phyloP scores from a whole-genome alignment of 2,329 filamentous ascomycete genomes.

The Aureobasidium sp. region DNA sequence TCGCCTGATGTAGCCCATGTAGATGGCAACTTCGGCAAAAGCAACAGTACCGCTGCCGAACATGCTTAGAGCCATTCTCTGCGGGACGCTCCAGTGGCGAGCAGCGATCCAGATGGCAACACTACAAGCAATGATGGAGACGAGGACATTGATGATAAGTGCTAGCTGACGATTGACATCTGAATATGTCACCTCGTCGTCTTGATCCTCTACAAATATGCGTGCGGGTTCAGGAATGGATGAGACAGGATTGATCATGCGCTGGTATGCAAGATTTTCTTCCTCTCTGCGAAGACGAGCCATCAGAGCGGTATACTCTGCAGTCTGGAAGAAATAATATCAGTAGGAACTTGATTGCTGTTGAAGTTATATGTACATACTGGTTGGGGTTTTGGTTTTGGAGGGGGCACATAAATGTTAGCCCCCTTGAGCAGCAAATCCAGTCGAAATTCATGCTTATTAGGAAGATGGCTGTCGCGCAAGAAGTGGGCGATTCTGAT shows the following conservation, averaged over 20 bases:
- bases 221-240: constrained; percentile 42
- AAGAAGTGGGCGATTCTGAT: constrained; percentile 48
- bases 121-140: constrained; percentile 75
- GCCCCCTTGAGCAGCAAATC: constrained; percentile 67
- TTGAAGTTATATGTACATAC: constrained; percentile 41
- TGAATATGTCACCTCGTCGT: constrained; percentile 60
- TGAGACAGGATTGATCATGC: constrained; percentile 63
- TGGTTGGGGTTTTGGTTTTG: constrained; percentile 67
- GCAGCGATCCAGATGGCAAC: constrained; percentile 72
- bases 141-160: constrained; percentile 80
- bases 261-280: constrained; percentile 74
- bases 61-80: constrained; percentile 63
- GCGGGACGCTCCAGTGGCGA: constrained; percentile 66
- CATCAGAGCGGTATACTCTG: constrained; percentile 85
- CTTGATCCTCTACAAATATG: constrained; percentile 38
- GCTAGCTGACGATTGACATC: constrained; percentile 76
- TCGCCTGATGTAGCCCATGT: constrained; percentile 66
- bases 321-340: constrained; percentile 47
- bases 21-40: constrained; percentile 70
- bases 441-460: constrained; percentile 40
- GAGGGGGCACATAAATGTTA: constrained; percentile 69
- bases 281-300: constrained; percentile 72
- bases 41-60: constrained; percentile 63
- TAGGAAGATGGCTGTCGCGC: constrained; percentile 4
- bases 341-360: constrained; percentile 17